Evolutionary conservation across 352 stramenopile genomes (phyloP), one percentile per base, ranked within the genome.

Genomic region (Globisporangium nagaii): DNA sequence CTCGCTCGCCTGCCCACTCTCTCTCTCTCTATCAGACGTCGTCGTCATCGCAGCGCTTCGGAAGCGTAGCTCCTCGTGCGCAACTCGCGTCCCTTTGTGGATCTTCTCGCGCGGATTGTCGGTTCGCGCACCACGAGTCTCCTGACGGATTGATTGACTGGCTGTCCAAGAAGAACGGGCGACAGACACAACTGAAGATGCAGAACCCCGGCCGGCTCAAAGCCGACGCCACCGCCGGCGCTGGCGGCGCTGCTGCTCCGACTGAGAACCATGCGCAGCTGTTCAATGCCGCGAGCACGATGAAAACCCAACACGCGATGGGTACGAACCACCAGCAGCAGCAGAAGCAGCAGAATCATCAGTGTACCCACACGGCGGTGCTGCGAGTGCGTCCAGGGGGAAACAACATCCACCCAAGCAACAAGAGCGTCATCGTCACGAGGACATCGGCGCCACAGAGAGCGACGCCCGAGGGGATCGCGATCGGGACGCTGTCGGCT

Each of bases 401-500:
- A 17, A 60, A 55, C 24, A 51, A 37, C 19, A 50, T 50, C 22
- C 30, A 43, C 10, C 30, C 52, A 1, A 39, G 41, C 25, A 49
- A 53, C 37, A 43, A 40, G 22, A 49, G 30, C 31, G 20, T 22
- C 17, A 37, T 39, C 3, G 20, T 37, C 25, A 46, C 42, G n/a
- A 35, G 32, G n/a, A 59, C 13, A 19, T 56, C 56, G 8, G 8
- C 12, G 17, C 56, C 56, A 11, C 39, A 39, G 40, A 32, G 24
- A 25, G 46, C 24, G 20, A 27, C 41, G 7, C 44, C 30, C 12
- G 25, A 43, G 5, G 66, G 66, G 46, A 58, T 75, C 40, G 30
- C 66, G 6, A 62, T 75, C 19, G 66, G 66, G 28, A 65, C 62
- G 20, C 49, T 58, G 11, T 53, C 52, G 20, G 56, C 30, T 19